Base-by-base conservation (phyloP, 768 basidiomycete species). In the Cyathus striatus region DNA sequence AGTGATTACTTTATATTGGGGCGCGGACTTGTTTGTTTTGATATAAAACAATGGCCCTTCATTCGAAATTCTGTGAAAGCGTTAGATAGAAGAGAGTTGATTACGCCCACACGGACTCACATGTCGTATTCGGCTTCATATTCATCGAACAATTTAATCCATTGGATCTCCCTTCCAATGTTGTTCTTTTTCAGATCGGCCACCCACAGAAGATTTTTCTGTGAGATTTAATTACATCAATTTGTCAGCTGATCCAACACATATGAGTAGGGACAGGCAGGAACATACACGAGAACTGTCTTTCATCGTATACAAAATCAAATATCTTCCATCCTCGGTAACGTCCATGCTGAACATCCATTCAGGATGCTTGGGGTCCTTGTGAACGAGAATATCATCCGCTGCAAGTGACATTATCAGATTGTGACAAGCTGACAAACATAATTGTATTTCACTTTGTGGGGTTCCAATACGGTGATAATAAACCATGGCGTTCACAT, bases 121-220 rank as follows among this genome's bases (percentile, higher is more conserved):
- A 81, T 62, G 7, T 68, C 62, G 51, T 83, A 89, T 56, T 77
- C 73, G 1, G 82, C 75, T 4, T 81, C 78, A 59, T 79, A 90
- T n/a, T 78, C 69, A 51, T 86, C 62, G 35, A 86, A 61, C 24
- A 91, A 47, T 60, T 86, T 87, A 48, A 72, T 68, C 87, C 88
- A 91, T 49, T 75, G 70, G 54, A 90, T 76, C 45, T 84, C 69
- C 40, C 68, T 68, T 6, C 77, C 79, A 20, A 88, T 82, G 43
- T 73, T 66, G 42, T 77, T 71, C 37, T 76, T 65, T 36, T 75
- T 55, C 6, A 88, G 68, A 49, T 88, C 79, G 5, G 83, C 75
- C 36, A 90, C 69, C 86, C 87, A 90, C 2, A 88, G 57, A 7
- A 81, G 57, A 54, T 86, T 83, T 78, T 79, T 81, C 86, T 88